Evolutionary conservation across 495 filamentous ascomycete genomes (phyloP).

Genomic region (Xylaria acuta): DNA sequence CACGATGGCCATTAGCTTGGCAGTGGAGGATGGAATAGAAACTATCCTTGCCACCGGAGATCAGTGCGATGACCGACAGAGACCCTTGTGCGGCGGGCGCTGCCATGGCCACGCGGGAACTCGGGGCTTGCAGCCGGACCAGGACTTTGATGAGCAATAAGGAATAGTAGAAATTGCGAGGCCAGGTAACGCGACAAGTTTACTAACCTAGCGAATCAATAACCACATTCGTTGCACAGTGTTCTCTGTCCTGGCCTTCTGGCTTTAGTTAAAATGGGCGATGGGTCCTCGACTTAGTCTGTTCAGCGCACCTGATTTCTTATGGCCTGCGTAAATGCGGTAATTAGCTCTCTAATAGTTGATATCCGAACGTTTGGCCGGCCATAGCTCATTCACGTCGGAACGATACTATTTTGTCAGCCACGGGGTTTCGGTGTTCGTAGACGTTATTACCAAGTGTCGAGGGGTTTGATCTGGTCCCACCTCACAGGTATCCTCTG

Average conservation of each 20-base stretch:
- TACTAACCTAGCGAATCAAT: not conserved
- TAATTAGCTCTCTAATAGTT: slow-evolving; percentile 4
- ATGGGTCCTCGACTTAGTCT: slow-evolving; percentile 4
- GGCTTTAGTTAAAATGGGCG: not conserved
- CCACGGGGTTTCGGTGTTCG: not conserved
- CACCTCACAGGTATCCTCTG: slow-evolving; percentile 7
- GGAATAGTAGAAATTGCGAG: slow-evolving; percentile 5
- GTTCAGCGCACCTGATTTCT: not conserved
- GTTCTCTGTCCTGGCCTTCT: not conserved
- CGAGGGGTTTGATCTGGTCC: not conserved
- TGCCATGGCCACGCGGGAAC: slow-evolving; percentile 22
- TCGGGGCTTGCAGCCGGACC: slow-evolving; percentile 10
- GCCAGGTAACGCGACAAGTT: slow-evolving; percentile 1
- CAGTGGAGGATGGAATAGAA: slow-evolving; percentile 93
- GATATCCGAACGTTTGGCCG: not conserved
- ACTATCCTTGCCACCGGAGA: slow-evolving; percentile 97
- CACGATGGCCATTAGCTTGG: slow-evolving; percentile 78
- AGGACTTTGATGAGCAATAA: slow-evolving; percentile 32
- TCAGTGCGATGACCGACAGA: slow-evolving; percentile 85
- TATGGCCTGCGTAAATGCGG: not conserved
- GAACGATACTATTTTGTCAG: not conserved
- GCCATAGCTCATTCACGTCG: not conserved
- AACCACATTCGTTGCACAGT: slow-evolving; percentile 6
- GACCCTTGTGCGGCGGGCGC: slow-evolving; percentile 40
- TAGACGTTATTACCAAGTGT: not conserved